Conservation (phyloP, 441 rosid species). For the Adansonia gregorii region DNA sequence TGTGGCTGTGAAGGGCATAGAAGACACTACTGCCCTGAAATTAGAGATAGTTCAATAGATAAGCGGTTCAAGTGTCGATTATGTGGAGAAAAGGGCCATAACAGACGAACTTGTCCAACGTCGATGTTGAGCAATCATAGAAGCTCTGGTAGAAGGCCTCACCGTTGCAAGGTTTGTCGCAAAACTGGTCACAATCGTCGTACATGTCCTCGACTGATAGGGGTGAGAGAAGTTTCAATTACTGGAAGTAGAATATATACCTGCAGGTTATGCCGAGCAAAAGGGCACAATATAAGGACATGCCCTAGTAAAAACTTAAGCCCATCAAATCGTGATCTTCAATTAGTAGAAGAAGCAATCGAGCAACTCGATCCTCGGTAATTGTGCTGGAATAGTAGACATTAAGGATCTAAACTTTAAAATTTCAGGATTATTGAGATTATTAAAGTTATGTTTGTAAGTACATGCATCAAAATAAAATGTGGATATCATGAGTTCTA, state of each 20-base stretch:
- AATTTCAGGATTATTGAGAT: too few species aligned
- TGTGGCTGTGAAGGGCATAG: constrained; percentile 95
- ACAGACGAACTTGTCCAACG: constrained; percentile 73
- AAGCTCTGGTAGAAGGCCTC: constrained; percentile 35
- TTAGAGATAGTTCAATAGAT: constrained; percentile 45
- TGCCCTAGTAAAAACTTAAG: constrained; percentile 46
- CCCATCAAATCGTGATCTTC: not conserved
- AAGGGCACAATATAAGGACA: constrained; percentile 63
- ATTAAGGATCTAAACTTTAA: too few species aligned
- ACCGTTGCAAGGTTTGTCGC: constrained; percentile 57
- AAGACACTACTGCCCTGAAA: constrained; percentile 80
- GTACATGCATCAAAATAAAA: too few species aligned
- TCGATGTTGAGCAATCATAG: constrained; percentile 38
- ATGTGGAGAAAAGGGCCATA: constrained; percentile 82
- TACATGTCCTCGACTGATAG: constrained; percentile 51
- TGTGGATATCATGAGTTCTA: too few species aligned
- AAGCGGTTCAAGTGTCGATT: constrained; percentile 62
- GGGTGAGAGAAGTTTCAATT: constrained; percentile 24
- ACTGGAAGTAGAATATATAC: constrained; percentile 39
- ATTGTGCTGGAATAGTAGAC: not conserved
- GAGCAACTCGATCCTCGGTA: not conserved
- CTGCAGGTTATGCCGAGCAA: constrained; percentile 54
- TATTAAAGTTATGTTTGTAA: too few species aligned
- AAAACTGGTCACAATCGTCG: constrained; percentile 74
- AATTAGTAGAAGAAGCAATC: constrained; percentile 14